Conservation (phyloP, 2,329 filamentous ascomycete genomes). For the Arthrobotrys sinensis region DNA sequence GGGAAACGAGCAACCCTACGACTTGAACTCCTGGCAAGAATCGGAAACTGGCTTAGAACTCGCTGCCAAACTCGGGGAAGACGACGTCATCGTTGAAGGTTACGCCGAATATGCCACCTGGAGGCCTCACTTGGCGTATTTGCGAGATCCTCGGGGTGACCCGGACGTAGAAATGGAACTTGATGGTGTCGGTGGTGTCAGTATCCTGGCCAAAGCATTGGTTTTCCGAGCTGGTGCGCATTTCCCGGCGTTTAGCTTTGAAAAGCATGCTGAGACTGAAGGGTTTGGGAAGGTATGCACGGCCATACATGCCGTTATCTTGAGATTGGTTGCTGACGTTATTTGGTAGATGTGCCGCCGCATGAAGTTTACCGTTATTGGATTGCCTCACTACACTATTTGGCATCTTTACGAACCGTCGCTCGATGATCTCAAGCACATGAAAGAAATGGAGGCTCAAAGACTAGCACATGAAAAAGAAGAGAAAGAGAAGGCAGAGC, state of each 20-base stretch:
- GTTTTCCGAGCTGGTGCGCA: constrained; percentile 96
- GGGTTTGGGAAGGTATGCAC: constrained; percentile 91
- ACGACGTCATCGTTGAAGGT: constrained; percentile 98
- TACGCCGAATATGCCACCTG: constrained; percentile 99
- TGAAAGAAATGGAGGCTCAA: constrained; percentile 96
- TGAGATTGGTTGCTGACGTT: constrained; percentile 33
- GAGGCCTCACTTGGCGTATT: constrained; percentile 95
- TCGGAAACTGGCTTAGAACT: constrained; percentile 95
- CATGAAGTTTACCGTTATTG: constrained; percentile 96
- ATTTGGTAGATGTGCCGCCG: constrained; percentile 87
- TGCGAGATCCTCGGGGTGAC: constrained; percentile 96
- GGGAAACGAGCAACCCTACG: constrained; percentile 97
- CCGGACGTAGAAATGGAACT: constrained; percentile 99
- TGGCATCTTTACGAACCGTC: constrained; percentile 99
- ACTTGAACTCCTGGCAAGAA: constrained; percentile 99
- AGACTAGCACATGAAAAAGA: constrained; percentile 83
- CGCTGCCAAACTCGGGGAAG: constrained; percentile 94
- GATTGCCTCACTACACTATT: constrained; percentile 96
- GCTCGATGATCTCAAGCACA: constrained; percentile 95
- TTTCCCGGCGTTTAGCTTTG: constrained; percentile 98
- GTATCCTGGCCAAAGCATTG: constrained; percentile 94
- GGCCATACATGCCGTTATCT: constrained; percentile 45
- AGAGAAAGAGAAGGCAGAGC: constrained; percentile 80
- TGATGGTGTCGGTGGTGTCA: constrained; percentile 96
- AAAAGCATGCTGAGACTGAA: constrained; percentile 98